Conservation (phyloP, 2,329 filamentous ascomycete genomes). For the Tricladium varicosporioides region DNA sequence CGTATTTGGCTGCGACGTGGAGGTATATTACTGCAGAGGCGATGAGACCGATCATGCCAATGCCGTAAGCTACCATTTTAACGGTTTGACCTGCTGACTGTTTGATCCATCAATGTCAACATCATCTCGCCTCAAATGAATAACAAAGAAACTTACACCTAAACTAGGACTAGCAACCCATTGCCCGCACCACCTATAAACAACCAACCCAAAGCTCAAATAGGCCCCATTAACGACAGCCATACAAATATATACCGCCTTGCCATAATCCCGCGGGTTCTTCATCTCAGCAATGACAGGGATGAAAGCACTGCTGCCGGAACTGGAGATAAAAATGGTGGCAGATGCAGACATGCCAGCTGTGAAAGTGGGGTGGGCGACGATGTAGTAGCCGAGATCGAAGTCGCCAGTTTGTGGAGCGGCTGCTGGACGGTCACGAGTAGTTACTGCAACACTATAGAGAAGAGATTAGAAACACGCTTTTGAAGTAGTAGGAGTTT, state of each 20-base stretch:
- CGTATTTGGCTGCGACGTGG: conserved; percentile 50
- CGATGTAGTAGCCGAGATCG: conserved; percentile 56
- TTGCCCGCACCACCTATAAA: conserved; percentile 43
- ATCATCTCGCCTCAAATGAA: neutral
- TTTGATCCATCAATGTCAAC: no score
- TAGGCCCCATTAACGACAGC: neutral
- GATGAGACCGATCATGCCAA: conserved; percentile 51
- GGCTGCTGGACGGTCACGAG: conserved; percentile 53
- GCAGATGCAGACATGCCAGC: conserved; percentile 54
- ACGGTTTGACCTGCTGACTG: conserved; percentile 51
- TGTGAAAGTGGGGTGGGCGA: conserved; percentile 54
- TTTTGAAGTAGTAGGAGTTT: no score
- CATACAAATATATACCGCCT: conserved; percentile 50
- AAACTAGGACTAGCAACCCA: conserved; percentile 61
- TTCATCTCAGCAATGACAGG: conserved; percentile 65
- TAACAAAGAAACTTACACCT: conserved; percentile 33
- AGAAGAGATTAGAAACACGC: neutral
- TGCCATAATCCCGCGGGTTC: conserved; percentile 56
- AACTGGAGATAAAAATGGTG: conserved; percentile 57
- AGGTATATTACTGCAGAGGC: conserved; percentile 41
- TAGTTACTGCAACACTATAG: conserved; percentile 49
- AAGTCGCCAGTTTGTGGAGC: conserved; percentile 56
- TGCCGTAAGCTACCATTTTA: conserved; percentile 59
- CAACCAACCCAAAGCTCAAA: conserved; percentile 10
- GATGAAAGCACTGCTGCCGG: conserved; percentile 57